Percentiles rank a stretch among this genome's conserved stretches.
These are phyloP conservation scores for Candida endomychidarum DNA, from an alignment of 805 yeast species.

Conservation along the genomic window DNA sequence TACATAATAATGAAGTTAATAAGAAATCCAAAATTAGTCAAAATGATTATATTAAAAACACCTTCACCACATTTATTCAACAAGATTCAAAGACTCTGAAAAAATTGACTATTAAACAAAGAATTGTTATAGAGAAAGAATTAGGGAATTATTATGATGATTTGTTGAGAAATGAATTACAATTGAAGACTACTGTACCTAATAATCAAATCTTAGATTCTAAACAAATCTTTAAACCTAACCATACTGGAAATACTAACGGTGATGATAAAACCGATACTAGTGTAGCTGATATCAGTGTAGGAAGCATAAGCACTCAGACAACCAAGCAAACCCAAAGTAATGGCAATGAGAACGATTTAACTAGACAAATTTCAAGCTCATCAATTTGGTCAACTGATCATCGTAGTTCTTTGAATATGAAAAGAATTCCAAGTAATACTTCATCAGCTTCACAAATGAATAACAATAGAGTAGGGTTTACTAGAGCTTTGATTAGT, in stretches of 20 bases:
- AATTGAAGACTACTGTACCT: slow-evolving; percentile 27
- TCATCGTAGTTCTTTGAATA: slow-evolving; percentile 24
- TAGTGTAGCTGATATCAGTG: background rate
- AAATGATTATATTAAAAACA: slow-evolving; percentile 41
- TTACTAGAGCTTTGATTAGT: slow-evolving; percentile 39
- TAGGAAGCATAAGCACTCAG: slow-evolving; percentile 1
- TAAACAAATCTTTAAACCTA: too few relatives aligned
- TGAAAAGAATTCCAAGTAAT: slow-evolving; percentile 30
- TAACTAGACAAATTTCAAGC: slow-evolving; percentile 26
- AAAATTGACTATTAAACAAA: slow-evolving; percentile 35
- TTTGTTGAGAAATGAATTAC: slow-evolving; percentile 37
- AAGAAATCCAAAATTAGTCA: slow-evolving; percentile 40
- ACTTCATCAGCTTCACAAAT: slow-evolving; percentile 29
- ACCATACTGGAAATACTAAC: too few relatives aligned
- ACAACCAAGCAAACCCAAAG: background rate
- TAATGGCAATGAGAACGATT: slow-evolving; percentile 9
- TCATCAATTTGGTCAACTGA: slow-evolving; percentile 41
- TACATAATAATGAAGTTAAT: slow-evolving; percentile 54
- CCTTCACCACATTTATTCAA: slow-evolving; percentile 41
- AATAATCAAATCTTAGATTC: slow-evolving; percentile 1
- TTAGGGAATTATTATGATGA: slow-evolving; percentile 46
- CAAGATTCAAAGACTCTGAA: slow-evolving; percentile 27
- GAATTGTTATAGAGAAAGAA: slow-evolving; percentile 45
- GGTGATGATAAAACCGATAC: too few relatives aligned
- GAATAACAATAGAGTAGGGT: slow-evolving; percentile 31